Evolutionary conservation across 768 basidiomycete genomes (phyloP), one percentile per base, ranked within the genome.

Genomic region (Lanmaoa pseudosensibilis): DNA sequence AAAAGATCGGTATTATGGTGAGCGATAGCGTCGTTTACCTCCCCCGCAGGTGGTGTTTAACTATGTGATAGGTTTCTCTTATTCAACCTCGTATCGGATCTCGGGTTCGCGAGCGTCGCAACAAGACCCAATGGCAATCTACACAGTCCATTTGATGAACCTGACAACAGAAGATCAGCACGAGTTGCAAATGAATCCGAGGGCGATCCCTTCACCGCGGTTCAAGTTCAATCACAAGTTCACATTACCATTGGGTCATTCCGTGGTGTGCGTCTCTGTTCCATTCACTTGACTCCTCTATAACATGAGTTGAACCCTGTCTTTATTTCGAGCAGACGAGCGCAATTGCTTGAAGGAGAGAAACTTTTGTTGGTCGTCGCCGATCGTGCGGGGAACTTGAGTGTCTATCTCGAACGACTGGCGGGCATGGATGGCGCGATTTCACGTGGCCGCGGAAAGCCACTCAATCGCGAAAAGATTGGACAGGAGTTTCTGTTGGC

Each of bases 401-500:
- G 51, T 21, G 64, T 84, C 3, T 83, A 71, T 51, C 56, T 79
- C 18, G 82, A 82, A 1, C 25, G 32, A 0, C 52, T 76, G 2
- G 37, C 54, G 2, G 55, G 40, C 12, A 67, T 84, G 8, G 68
- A 70, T 0, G 54, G 65, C 13, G 72, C 76, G 0, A 60, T 82
- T 12, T 13, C 37, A 0, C 62, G 62, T 7, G 53, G 62, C 1
- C 52, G 54, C 7, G 66, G 70, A 36, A 77, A 77, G 48, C 33
- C n/a, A 0, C 64, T 84, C 15, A 72, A 75, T 52, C 74, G 73
- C 8, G 77, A 79, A 54, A 82, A 78, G 61, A 73, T 83, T 15
- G 83, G 80, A 0, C 64, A 72, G 4, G 71, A 77, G 6, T 72
- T 75, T 45, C n/a, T 80, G 9, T 50, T 84, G 4, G 74, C 83